Evolutionary conservation across 768 basidiomycete genomes (phyloP).

Genomic region (Lactarius tabidus): DNA sequence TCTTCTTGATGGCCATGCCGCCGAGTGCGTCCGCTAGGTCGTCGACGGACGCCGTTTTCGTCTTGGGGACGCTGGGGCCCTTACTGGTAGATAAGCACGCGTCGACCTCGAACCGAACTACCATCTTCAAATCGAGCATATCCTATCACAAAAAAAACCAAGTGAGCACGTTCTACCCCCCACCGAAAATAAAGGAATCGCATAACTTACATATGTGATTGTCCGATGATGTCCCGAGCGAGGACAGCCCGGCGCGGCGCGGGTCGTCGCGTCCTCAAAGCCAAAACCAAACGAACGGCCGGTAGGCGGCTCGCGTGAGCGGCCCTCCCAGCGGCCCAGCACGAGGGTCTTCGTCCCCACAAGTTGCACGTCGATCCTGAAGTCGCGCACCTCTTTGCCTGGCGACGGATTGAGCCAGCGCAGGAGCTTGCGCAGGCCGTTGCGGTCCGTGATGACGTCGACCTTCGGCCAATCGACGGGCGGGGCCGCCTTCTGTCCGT

Average conservation of each 20-base stretch:
- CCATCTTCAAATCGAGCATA: slow-evolving; percentile 52
- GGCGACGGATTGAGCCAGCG: slow-evolving; percentile 42
- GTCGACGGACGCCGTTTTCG: slow-evolving; percentile 18
- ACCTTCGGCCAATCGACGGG: slow-evolving; percentile 38
- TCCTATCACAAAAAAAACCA: slow-evolving; percentile 37
- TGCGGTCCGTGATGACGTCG: slow-evolving; percentile 58
- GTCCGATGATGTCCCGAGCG: slow-evolving; percentile 60
- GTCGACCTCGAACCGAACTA: slow-evolving; percentile 58
- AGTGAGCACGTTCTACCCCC: not conserved
- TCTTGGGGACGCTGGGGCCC: not conserved
- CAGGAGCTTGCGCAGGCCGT: slow-evolving; percentile 58
- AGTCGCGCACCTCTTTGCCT: slow-evolving; percentile 40
- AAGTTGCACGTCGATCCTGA: slow-evolving; percentile 70
- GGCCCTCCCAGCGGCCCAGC: slow-evolving; percentile 57
- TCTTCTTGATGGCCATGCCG: slow-evolving; percentile 19
- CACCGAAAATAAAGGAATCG: not conserved
- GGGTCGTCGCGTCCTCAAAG: slow-evolving; percentile 57
- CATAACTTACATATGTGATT: slow-evolving; percentile 59
- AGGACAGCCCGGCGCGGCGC: slow-evolving; percentile 43
- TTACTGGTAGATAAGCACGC: slow-evolving; percentile 27
- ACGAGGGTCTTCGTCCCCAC: slow-evolving; percentile 55
- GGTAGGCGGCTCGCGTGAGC: slow-evolving; percentile 26
- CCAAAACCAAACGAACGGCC: slow-evolving; percentile 51
- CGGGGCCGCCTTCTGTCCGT: slow-evolving; percentile 19
- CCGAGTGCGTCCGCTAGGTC: slow-evolving; percentile 26